phyloP scores from a whole-genome alignment of 1,284 basidiomycete species.

The Sparassis latifolia region DNA sequence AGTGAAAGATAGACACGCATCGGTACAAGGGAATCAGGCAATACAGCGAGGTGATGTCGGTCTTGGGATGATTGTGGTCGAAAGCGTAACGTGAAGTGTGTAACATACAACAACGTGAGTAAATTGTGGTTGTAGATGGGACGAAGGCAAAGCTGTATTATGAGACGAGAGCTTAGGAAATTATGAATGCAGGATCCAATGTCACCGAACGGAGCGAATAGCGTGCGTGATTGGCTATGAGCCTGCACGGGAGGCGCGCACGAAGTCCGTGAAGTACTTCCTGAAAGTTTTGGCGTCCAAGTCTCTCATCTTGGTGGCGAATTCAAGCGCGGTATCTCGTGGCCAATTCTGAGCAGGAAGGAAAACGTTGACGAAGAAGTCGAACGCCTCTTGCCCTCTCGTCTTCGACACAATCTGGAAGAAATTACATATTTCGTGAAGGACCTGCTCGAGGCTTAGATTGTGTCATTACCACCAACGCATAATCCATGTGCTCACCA shows the following conservation, averaged over 20 bases:
- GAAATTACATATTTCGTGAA: slow-evolving; percentile 83
- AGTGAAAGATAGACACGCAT: background rate
- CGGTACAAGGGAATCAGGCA: slow-evolving; percentile 1
- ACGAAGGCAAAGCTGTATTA: background rate
- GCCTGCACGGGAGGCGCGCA: slow-evolving; percentile 58
- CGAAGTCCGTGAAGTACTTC: slow-evolving; percentile 86
- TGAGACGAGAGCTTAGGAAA: background rate
- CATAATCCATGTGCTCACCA: slow-evolving; percentile 42
- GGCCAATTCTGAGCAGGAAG: slow-evolving; percentile 90
- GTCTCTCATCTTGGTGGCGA: slow-evolving; percentile 71
- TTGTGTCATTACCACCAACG: too few species aligned
- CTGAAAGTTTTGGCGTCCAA: slow-evolving; percentile 81
- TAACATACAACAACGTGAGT: background rate
- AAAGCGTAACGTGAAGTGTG: background rate
- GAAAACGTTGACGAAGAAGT: slow-evolving; percentile 77
- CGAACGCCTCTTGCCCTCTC: slow-evolving; percentile 79
- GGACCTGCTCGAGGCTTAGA: slow-evolving; percentile 45
- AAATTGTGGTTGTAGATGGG: slow-evolving; percentile 8
- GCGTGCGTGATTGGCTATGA: slow-evolving; percentile 33
- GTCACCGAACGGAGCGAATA: background rate
- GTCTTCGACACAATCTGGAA: slow-evolving; percentile 76
- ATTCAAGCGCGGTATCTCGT: slow-evolving; percentile 68
- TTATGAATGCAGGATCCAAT: background rate
- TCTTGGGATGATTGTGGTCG: background rate
- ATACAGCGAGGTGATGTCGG: slow-evolving; percentile 7